Conservation (phyloP, 257 asterid species). For the Lithospermum erythrorhizon region DNA sequence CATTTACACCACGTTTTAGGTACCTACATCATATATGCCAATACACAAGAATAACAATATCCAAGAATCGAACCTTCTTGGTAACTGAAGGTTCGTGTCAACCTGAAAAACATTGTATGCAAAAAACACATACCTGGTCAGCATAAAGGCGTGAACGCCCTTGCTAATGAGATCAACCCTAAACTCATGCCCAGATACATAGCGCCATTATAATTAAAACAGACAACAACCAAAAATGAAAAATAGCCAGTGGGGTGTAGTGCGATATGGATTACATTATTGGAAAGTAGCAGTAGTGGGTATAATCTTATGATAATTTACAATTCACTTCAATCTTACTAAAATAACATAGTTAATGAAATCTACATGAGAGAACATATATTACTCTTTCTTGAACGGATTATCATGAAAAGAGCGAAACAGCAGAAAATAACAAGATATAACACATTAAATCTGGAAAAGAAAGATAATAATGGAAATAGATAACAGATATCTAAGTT, state of each 20-base stretch:
- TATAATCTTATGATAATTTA: too few species aligned
- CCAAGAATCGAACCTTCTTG: not conserved
- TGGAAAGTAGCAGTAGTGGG: not conserved
- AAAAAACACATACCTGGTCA: conserved; percentile 60
- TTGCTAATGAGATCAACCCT: conserved; percentile 63
- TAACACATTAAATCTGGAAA: not conserved
- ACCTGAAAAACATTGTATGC: not conserved
- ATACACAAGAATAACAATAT: conserved; percentile 9
- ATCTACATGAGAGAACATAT: not conserved
- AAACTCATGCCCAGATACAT: conserved; percentile 43
- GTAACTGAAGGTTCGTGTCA: not conserved
- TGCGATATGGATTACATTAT: too few species aligned
- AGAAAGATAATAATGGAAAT: not conserved
- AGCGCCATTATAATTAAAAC: conserved; percentile 7
- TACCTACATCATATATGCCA: conserved; percentile 35
- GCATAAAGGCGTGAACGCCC: conserved; percentile 97
- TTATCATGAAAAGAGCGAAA: too few species aligned
- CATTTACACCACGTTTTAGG: conserved; percentile 85
- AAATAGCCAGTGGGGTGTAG: too few species aligned
- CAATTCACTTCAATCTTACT: too few species aligned
- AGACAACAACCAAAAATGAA: not conserved
- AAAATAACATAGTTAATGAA: not conserved
- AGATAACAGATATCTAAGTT: not conserved
- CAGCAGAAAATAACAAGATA: not conserved
- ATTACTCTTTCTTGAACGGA: not conserved